Evolutionary conservation across 768 basidiomycete species (phyloP), one percentile per base, ranked within the genome.

Genomic region (Leucosporidium yakuticum): DNA sequence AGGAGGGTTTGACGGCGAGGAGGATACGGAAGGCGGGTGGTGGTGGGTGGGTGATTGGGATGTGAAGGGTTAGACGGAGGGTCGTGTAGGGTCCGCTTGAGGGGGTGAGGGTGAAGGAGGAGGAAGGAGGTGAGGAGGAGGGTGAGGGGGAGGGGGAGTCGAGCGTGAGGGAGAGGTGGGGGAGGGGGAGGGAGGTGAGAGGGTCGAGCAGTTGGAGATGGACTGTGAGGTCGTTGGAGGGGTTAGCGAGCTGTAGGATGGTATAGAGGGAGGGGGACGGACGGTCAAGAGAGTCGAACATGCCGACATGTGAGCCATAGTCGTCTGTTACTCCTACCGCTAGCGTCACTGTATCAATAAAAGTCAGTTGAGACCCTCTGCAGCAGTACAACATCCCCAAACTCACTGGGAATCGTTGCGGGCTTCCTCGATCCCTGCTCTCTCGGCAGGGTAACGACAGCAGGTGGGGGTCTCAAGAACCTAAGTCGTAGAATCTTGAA

Each of bases 241-340:
- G 27, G 14, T n/a, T 11, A 31, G 53, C 39, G 39, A 44, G 39
- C 11, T 44, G 32, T 34, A 12, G 15, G 19, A 21, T n/a, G 12
- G 12, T 1, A 15, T 5, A 49, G 6, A 9, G 9, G 19, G 17
- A n/a, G 57, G 5, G 32, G 27, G 25, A 64, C 68, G 9, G 9
- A 69, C 71, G 25, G 12, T 69, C 25, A 23, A 73, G 47, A 3
- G 63, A 53, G 9, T 73, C 69, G 34, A 69, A 70, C 5, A 58
- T 32, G 58, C 51, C 58, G 8, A 68, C 36, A 32, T 69, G 58
- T 5, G 58, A 48, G 2, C 72, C 72, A n/a, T 73, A 73, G 51
- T 73, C 72, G 31, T 73, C 72, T 29, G 65, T 67, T 0, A 68
- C 39, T 2, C 61, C 72, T 20, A 69, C 39, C 0, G 66, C 69